Evolutionary conservation across 768 basidiomycete genomes (phyloP).

Genomic region (Phylloporus sp.): DNA sequence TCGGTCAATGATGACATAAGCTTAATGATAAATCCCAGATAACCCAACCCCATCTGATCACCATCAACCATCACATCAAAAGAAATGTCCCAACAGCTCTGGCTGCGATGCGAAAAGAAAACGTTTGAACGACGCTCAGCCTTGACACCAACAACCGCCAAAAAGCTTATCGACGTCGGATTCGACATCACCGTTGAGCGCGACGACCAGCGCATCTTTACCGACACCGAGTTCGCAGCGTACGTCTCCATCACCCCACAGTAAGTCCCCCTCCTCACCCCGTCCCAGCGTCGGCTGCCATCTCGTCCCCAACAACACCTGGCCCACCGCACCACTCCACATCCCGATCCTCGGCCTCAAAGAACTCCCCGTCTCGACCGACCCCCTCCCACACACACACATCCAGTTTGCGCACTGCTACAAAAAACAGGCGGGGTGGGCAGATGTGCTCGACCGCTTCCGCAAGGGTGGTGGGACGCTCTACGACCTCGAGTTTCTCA

Average conservation of each 20-base stretch:
- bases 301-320: conserved; percentile 82
- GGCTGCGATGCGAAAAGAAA: conserved; percentile 98
- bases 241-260: conserved; percentile 40
- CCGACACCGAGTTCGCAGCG: conserved; percentile 90
- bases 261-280: background rate
- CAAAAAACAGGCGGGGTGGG: conserved; percentile 94
- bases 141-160: conserved; percentile 87
- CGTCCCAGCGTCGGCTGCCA: conserved; percentile 77
- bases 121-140: conserved; percentile 91
- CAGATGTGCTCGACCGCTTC: conserved; percentile 81
- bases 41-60: background rate
- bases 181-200: conserved; percentile 91
- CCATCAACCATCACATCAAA: too few species aligned
- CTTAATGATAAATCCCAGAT: too few species aligned
- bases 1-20: too few species aligned
- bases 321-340: conserved; percentile 73
- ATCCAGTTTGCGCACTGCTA: conserved; percentile 99
- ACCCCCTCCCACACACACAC: conserved; percentile 88
- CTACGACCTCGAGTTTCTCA: conserved; percentile 95
- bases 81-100: conserved; percentile 49
- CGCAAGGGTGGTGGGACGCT: conserved; percentile 75
- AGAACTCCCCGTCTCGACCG: conserved; percentile 82
- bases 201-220: conserved; percentile 91
- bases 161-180: conserved; percentile 81
- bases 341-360: conserved; percentile 92